Evolutionary conservation across 129 eudicot species (phyloP).

Genomic region (Tagetes erecta): DNA sequence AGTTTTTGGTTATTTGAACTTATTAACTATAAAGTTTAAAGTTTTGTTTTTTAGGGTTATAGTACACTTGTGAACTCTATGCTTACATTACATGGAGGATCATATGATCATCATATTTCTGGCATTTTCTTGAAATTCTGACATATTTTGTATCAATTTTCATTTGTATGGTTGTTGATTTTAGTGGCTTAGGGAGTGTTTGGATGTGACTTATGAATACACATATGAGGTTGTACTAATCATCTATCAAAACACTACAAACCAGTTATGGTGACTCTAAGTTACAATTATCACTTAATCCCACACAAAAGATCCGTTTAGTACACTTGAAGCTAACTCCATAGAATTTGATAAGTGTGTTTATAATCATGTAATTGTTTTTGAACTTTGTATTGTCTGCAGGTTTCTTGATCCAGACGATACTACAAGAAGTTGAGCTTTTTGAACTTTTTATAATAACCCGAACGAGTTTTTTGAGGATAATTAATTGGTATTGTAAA

Average conservation of each 20-base stretch:
- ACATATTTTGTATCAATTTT: background rate
- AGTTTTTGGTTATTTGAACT: background rate
- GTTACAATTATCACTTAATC: background rate
- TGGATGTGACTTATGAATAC: background rate
- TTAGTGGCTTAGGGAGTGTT: slow-evolving; percentile 1
- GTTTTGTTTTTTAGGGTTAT: background rate
- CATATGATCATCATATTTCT: background rate
- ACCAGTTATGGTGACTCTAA: background rate
- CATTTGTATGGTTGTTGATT: background rate
- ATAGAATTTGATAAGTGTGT: background rate
- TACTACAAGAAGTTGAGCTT: slow-evolving; percentile 25
- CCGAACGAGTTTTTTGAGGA: background rate
- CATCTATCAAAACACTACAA: background rate
- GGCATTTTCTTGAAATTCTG: background rate
- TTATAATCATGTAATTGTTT: slow-evolving; percentile 6
- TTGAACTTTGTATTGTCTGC: slow-evolving; percentile 6
- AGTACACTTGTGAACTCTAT: background rate
- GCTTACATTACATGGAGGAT: background rate
- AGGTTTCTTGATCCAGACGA: slow-evolving; percentile 15
- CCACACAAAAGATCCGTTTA: slow-evolving; percentile 1
- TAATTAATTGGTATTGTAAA: slow-evolving; percentile 22
- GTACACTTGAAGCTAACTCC: background rate
- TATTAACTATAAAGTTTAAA: background rate
- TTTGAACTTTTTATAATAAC: background rate
- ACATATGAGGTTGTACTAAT: background rate